Conservation (phyloP, 352 stramenopile genomes). For the Thalassiosira exigua region DNA sequence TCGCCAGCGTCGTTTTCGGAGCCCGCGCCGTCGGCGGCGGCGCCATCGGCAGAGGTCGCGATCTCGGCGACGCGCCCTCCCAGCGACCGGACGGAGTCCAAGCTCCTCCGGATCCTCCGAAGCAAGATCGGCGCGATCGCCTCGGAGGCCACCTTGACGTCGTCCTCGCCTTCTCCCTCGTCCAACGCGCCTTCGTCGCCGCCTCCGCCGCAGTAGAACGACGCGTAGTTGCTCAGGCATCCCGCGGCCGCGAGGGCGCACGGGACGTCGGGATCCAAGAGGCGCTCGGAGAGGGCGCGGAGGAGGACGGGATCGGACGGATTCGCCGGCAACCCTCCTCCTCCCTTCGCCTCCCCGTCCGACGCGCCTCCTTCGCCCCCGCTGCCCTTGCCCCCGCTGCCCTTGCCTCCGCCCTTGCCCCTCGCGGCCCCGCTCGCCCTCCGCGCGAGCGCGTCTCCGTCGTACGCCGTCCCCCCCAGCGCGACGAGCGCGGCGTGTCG, state of each 20-base stretch:
- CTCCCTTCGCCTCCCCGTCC: background rate
- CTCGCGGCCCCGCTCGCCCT: background rate
- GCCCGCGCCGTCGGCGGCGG: background rate
- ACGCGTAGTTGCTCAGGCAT: constrained; percentile 68
- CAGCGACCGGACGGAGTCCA: constrained; percentile 8
- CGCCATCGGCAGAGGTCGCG: no score
- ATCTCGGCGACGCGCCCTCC: background rate
- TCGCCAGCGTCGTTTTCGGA: background rate
- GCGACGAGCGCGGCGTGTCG: constrained; percentile 65
- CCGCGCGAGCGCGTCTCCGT: constrained; percentile 29
- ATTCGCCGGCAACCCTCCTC: no score
- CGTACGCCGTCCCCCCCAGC: constrained; percentile 48
- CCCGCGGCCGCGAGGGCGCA: constrained; percentile 66
- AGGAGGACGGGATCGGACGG: constrained; percentile 48
- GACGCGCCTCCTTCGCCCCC: background rate
- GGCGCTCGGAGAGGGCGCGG: constrained; percentile 68
- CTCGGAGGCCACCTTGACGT: constrained; percentile 20
- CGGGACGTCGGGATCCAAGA: constrained; percentile 69
- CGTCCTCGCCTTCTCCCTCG: background rate
- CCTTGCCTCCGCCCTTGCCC: background rate
- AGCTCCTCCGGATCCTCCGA: constrained; percentile 24
- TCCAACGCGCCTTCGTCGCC: background rate
- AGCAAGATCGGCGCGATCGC: constrained; percentile 49
- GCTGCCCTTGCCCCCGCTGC: background rate
- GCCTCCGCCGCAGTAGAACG: constrained; percentile 27